Percentiles rank a stretch among this genome's conserved stretches.
These are phyloP conservation scores for Penicillium malachiteum DNA, from an alignment of 495 filamentous ascomycete genomes.

Conservation along the genomic window DNA sequence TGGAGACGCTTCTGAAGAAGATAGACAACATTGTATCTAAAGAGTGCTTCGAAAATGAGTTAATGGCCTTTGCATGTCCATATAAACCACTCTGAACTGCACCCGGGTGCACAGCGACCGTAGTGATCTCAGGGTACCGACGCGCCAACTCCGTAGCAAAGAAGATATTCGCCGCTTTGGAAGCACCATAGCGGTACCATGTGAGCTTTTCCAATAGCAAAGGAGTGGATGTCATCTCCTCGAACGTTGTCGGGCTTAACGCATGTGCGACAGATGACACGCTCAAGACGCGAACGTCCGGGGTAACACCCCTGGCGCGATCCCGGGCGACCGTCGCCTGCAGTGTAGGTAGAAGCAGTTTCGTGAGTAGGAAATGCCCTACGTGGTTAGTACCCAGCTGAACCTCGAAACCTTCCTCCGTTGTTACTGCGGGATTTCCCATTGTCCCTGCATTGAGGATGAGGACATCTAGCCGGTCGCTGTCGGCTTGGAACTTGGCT, in stretches of 20 bases:
- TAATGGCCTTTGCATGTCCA: constrained; percentile 24
- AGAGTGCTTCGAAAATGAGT: constrained; percentile 25
- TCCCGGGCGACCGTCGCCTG: constrained; percentile 41
- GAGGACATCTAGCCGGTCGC: constrained; percentile 60
- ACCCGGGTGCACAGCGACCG: constrained; percentile 66
- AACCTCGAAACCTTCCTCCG: constrained; percentile 79
- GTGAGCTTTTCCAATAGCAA: constrained; percentile 30
- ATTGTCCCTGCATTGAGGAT: constrained; percentile 59
- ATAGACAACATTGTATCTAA: constrained; percentile 17
- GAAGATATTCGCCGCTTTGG: constrained; percentile 72
- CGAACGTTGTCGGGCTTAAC: constrained; percentile 50
- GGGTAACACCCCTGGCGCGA: constrained; percentile 18
- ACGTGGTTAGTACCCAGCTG: constrained; percentile 63
- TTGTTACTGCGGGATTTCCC: constrained; percentile 49
- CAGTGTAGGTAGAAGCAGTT: constrained; percentile 59
- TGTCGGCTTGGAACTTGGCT: constrained; percentile 42
- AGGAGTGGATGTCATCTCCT: constrained; percentile 44
- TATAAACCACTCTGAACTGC: constrained; percentile 58
- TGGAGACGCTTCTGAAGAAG: constrained; percentile 35
- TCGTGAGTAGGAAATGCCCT: constrained; percentile 58
- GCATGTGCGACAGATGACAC: constrained; percentile 42
- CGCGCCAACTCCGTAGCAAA: constrained; percentile 58
- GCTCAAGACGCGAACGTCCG: constrained; percentile 28
- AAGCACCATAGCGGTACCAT: constrained; percentile 58
- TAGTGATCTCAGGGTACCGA: constrained; percentile 55